Evolutionary conservation across 352 stramenopile genomes (phyloP), one percentile per base, ranked within the genome.

Genomic region (Phytopythium helicoides): DNA sequence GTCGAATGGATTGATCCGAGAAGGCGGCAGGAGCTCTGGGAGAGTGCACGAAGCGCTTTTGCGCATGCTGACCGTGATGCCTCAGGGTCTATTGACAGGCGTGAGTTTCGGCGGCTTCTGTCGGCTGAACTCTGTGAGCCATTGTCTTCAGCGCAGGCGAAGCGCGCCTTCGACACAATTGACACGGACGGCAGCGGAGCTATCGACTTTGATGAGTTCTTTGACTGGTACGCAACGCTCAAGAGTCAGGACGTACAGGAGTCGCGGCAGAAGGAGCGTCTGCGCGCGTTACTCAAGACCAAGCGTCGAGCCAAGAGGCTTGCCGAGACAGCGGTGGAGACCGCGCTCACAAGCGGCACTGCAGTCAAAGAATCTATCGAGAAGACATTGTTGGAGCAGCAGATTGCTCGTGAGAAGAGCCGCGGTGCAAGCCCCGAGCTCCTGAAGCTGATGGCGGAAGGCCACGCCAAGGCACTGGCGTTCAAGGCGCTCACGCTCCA

Each of bases 141-240:
- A n/a, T 54, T 76, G 14, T 61, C 63, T 1, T 66, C 65, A 18
- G 22, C 54, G 5, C 64, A 72, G 36, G 55, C 60, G 1, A 44
- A 44, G 25, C 47, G 62, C n/a, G 59, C 75, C 34, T 68, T 77
- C 57, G 60, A 56, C 28, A 48, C 73, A 34, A 56, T 81, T 18
- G 71, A 77, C 37, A 34, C 25, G 6, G 67, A 81, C 31, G 55
- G 58, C 28, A 81, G 67, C 40, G 71, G 67, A 12, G 68, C 63
- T 35, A 75, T 81, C 39, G 67, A 77, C 37, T 75, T 81, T 46
- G 44, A 71, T 41, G 71, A 81, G 56, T 81, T 81, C 46, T 81
- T 77, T 47, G 39, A 64, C 28, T 81, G 71, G 71, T 81, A 81
- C 38, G 71, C 67, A 7, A 62, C 58, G 6, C 60, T 76, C 16